Conservation (phyloP, 1,139 yeast species). For the Debaryomyces sp. region DNA sequence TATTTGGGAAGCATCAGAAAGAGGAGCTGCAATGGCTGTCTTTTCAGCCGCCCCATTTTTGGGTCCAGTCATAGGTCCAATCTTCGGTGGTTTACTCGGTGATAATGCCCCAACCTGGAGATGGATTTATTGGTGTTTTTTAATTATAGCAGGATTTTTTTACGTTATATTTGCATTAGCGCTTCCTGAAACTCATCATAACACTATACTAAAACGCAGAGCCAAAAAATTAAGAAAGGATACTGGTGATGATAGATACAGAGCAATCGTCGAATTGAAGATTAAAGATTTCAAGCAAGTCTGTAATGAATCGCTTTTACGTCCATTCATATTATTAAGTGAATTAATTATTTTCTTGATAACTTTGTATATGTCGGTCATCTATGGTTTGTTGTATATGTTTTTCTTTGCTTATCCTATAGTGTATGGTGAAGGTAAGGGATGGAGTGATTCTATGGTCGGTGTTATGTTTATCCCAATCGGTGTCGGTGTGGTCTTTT, state of each 20-base stretch:
- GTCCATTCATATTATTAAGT: constrained; percentile 51
- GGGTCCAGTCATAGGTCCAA: constrained; percentile 51
- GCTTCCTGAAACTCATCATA: constrained; percentile 64
- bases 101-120: constrained; percentile 70
- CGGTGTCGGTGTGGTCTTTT: constrained; percentile 63
- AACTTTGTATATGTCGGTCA: constrained; percentile 61
- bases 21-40: constrained; percentile 73
- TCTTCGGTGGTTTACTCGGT: constrained; percentile 72
- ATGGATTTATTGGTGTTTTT: constrained; percentile 71
- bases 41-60: constrained; percentile 30
- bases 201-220: constrained; percentile 52
- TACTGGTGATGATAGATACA: constrained; percentile 57
- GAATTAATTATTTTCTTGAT: constrained; percentile 61
- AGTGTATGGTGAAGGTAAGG: constrained; percentile 66
- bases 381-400: constrained; percentile 62
- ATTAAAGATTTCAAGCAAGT: constrained; percentile 41
- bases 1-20: constrained; percentile 62
- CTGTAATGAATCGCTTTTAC: constrained; percentile 51
- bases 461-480: constrained; percentile 76
- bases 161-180: constrained; percentile 39
- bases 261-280: constrained; percentile 51
- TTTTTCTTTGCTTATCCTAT: constrained; percentile 71
- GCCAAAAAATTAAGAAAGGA: constrained; percentile 54
- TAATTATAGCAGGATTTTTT: constrained; percentile 58
- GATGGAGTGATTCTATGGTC: constrained; percentile 58